Base-by-base conservation (phyloP, 2,329 filamentous ascomycete species). In the Ophiostoma pallidulum region DNA sequence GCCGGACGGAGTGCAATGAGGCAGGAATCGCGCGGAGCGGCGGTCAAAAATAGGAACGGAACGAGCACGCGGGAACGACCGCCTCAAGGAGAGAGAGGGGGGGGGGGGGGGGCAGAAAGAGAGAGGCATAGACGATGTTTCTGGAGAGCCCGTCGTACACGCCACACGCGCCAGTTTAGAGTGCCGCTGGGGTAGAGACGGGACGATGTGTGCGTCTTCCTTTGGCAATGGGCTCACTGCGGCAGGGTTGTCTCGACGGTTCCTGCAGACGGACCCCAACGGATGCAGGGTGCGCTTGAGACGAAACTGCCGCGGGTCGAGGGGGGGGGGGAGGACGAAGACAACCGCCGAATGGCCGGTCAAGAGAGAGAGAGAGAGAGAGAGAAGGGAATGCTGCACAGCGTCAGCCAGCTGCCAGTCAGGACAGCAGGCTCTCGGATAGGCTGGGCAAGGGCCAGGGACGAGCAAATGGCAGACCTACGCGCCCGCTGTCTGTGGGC, bases 41-140 rank as follows among this genome's bases (percentile, higher is more conserved):
- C 13, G 18, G 37, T 36, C n/a, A 47, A 41, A 41, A 35, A 35
- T 47, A 35, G 43, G n/a, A 45, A 37, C 18, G 4, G 19, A 37
- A 12, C 7, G n/a, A 39, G n/a, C 8, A 26, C 19, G 20, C 37
- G 37, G 37, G 19, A 39, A 14, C 16, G 20, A 22, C 37, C 24
- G 37, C 37, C 37, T 39, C 20, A 26, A 10, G 24, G 37, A 13
- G 37, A n/a, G 37, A 19, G 16, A 19, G 12, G n/a, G 8, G 18
- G 35, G 33, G n/a, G n/a, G 28, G 24, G 29, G 24, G 10, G 24
- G 24, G 5, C 5, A 18, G 32, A 38, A 33, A 31, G 28, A 28
- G 19, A n/a, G 6, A n/a, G 26, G 40, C 26, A n/a, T n/a, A n/a
- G n/a, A n/a, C n/a, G n/a, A n/a, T n/a, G n/a, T n/a, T n/a, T n/a